These are phyloP conservation scores for Aspergillus pseudonomiae DNA, from an alignment of 2,329 filamentous ascomycete genomes.

Conservation along the genomic window DNA sequence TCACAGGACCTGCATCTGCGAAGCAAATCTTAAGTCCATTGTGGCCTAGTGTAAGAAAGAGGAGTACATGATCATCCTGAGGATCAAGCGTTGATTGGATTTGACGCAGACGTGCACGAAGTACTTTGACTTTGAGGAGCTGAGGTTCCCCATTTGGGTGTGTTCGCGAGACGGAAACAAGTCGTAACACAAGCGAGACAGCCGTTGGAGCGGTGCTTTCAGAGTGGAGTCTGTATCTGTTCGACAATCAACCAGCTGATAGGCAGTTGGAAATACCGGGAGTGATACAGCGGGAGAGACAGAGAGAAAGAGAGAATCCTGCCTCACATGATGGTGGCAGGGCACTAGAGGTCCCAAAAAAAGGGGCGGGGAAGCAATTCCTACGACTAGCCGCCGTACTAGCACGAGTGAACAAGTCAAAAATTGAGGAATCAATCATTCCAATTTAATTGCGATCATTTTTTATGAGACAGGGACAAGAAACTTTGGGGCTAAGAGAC, in stretches of 20 bases:
- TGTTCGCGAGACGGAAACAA: constrained; percentile 8
- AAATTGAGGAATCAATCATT: constrained; percentile 2
- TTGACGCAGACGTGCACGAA: neutral
- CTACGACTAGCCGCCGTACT: neutral
- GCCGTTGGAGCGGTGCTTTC: constrained; percentile 10
- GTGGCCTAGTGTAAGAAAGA: neutral
- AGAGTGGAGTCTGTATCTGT: constrained; percentile 7
- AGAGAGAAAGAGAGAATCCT: constrained; percentile 6
- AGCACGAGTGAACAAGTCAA: constrained; percentile 1
- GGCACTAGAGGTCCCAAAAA: constrained; percentile 9
- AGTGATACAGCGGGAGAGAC: constrained; percentile 15
- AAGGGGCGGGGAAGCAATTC: neutral
- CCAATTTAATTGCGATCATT: neutral
- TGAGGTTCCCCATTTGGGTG: constrained; percentile 1
- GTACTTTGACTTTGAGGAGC: neutral
- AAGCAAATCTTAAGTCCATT: neutral
- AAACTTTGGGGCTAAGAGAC: constrained; percentile 1
- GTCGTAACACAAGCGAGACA: neutral
- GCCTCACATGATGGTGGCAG: constrained; percentile 19
- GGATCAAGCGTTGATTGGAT: neutral
- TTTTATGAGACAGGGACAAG: constrained; percentile 7
- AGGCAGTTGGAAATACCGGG: constrained; percentile 16
- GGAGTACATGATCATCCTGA: neutral
- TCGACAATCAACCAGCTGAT: constrained; percentile 4
- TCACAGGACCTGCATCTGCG: constrained; percentile 2